Evolutionary conservation across 805 yeast genomes (phyloP).

Genomic region (Yamadazyma paraphyllophila): DNA sequence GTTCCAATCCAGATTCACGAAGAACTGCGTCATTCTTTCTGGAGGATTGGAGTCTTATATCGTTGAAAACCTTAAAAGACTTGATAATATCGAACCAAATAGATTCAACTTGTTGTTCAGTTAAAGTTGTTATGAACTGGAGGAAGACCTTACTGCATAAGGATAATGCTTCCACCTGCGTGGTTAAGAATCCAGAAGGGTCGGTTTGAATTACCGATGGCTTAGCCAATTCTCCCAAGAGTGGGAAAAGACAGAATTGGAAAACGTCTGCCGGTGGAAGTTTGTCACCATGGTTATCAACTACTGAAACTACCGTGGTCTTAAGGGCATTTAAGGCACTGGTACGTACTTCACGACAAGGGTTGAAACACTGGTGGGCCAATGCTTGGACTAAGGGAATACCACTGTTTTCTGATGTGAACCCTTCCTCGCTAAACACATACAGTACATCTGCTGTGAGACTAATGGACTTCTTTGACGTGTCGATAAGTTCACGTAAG

Average conservation of each 20-base stretch:
- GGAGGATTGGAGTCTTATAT: slow-evolving; percentile 16
- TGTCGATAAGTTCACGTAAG: slow-evolving; percentile 50
- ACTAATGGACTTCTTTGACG: slow-evolving; percentile 60
- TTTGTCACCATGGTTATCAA: slow-evolving; percentile 32
- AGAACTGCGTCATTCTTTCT: slow-evolving; percentile 16
- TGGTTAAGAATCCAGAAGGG: slow-evolving; percentile 56
- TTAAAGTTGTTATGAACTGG: slow-evolving; percentile 28
- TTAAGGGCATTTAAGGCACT: slow-evolving; percentile 65
- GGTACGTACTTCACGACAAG: slow-evolving; percentile 72
- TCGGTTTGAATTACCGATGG: slow-evolving; percentile 62
- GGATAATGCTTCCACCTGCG: slow-evolving; percentile 66
- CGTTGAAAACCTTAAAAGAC: slow-evolving; percentile 27
- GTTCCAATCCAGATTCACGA: slow-evolving; percentile 35
- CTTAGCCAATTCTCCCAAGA: slow-evolving; percentile 62
- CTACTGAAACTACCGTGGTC: slow-evolving; percentile 43
- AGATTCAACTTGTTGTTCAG: slow-evolving; percentile 17
- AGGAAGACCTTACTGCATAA: slow-evolving; percentile 59
- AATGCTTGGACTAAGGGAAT: slow-evolving; percentile 75
- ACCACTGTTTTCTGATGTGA: slow-evolving; percentile 37
- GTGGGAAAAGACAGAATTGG: slow-evolving; percentile 73
- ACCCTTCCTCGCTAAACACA: slow-evolving; percentile 25
- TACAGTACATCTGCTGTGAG: slow-evolving; percentile 54
- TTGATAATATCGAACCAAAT: slow-evolving; percentile 38
- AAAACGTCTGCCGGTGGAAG: slow-evolving; percentile 56
- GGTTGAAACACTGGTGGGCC: slow-evolving; percentile 86